A percentile compares a stretch with the other conserved stretches of the same genome.
phyloP scores from a whole-genome alignment of 2,329 filamentous ascomycete genomes.

The Paraphoma chrysanthemicola region DNA sequence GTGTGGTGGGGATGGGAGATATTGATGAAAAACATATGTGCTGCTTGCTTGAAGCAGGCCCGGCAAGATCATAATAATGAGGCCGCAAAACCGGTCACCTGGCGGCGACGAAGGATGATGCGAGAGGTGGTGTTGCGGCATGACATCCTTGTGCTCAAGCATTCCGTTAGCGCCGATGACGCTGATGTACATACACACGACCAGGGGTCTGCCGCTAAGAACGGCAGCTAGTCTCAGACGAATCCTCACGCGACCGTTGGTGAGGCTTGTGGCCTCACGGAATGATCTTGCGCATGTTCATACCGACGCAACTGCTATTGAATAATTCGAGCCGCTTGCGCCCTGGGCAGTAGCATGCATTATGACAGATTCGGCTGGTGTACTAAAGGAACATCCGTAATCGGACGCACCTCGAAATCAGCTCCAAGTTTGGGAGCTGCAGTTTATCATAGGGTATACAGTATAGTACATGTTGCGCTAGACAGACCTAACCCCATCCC shows the following conservation, averaged over 20 bases:
- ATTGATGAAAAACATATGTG: too few relatives aligned
- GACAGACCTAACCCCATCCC: conserved; percentile 39
- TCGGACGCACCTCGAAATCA: too few relatives aligned
- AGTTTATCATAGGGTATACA: not conserved
- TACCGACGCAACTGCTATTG: not conserved
- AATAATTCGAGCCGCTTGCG: too few relatives aligned
- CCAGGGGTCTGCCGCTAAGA: not conserved
- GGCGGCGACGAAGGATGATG: not conserved
- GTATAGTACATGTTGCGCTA: not conserved
- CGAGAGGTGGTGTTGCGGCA: not conserved
- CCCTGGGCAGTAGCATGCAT: too few relatives aligned
- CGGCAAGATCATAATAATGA: not conserved
- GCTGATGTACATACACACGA: not conserved
- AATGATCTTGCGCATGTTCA: not conserved
- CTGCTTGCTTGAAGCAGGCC: not conserved
- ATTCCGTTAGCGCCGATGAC: conserved; percentile 7
- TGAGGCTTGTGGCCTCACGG: not conserved
- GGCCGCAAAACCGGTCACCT: not conserved
- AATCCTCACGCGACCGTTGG: conserved; percentile 4
- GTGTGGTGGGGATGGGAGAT: too few relatives aligned
- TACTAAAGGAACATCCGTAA: too few relatives aligned
- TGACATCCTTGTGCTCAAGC: conserved; percentile 2
- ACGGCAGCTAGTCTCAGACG: not conserved
- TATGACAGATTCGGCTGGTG: too few relatives aligned
- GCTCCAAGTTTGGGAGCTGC: too few relatives aligned